Conservation (phyloP, 495 filamentous ascomycete species). For the Trichocladium uniseriatum region DNA sequence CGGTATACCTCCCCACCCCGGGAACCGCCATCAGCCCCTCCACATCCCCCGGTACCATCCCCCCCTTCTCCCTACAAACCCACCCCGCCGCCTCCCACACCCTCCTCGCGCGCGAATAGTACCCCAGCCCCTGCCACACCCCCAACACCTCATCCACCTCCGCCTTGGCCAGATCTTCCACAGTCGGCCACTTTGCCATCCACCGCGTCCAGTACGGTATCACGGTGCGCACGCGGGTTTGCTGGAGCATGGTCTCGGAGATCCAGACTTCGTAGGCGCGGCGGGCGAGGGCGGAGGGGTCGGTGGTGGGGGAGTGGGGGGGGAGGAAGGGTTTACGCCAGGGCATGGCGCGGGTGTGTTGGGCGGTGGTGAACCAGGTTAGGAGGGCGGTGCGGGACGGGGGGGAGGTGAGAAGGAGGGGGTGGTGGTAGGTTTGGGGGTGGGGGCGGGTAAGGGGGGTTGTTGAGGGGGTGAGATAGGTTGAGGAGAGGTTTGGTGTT, state of each 20-base stretch:
- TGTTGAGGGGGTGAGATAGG: neutral
- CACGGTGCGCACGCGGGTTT: slow-evolving; percentile 39
- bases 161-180: slow-evolving; percentile 30
- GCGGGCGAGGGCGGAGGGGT: slow-evolving; percentile 17
- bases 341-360: slow-evolving; percentile 34
- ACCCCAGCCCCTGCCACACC: slow-evolving; percentile 37
- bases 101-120: slow-evolving; percentile 36
- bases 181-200: slow-evolving; percentile 36
- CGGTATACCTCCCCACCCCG: slow-evolving; percentile 40
- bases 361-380: slow-evolving; percentile 32
- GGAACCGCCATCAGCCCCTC: slow-evolving; percentile 29
- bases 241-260: slow-evolving; percentile 44
- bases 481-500: neutral
- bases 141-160: slow-evolving; percentile 29
- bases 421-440: slow-evolving; percentile 30
- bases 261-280: slow-evolving; percentile 45
- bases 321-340: slow-evolving; percentile 38
- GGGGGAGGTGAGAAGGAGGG: slow-evolving; percentile 29
- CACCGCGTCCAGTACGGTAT: slow-evolving; percentile 38
- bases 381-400: slow-evolving; percentile 25
- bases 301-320: neutral
- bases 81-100: slow-evolving; percentile 31
- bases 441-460: slow-evolving; percentile 10
- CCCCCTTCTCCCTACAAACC: slow-evolving; percentile 19
- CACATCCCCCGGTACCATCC: slow-evolving; percentile 27